Evolutionary conservation across 202 grass and related monocot species (phyloP), one percentile per base, ranked within the genome.

Genomic region (Carex arenaria): DNA sequence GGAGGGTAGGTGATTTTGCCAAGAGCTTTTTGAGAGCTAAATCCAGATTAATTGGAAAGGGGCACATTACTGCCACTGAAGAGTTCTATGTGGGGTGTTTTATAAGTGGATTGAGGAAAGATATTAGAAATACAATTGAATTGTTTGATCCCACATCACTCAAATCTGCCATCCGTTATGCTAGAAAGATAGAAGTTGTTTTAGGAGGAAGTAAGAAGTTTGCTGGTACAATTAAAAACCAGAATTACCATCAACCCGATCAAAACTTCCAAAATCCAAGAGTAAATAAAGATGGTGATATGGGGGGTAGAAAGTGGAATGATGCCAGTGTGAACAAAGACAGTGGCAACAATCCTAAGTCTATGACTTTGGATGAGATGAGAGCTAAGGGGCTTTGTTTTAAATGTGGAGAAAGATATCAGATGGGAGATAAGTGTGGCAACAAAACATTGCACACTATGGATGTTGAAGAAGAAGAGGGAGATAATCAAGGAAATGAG

Each of bases 161-260:
- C 5, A 68, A 68, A 0, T 1, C 8, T 34, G 23, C 26, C 10
- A 31, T 31, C 28, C 7, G 12, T 0, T 31, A 3, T 4, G 26
- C 64, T 8, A 17, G 13, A 4, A 36, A 68, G 9, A 31, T 31
- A 13, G 26, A 68, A 5, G 0, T 68, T 3, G 10, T 20, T 0
- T 2, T 31, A 12, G 23, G 28, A 4, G 32, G 6, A 2, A 7
- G 2, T 5, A 36, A 17, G 4, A 68, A 36, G 9, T 38, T 5
- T 38, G 0, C 3, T 38, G 4, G 36, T 36, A 36, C 34, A 36
- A 0, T 4, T 4, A 36, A 36, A 36, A 36, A 0, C 4, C 34
- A 0, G 0, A 3, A 0, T 4, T 36, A 4, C 4, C 34, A 57
- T 4, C 4, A 9, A 0, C 7, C 5, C 0, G 1, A 6, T 2